Percentiles rank a stretch among this genome's conserved stretches.
Evolutionary conservation across 768 basidiomycete species (phyloP).

Genomic region (Inosperma sp.): DNA sequence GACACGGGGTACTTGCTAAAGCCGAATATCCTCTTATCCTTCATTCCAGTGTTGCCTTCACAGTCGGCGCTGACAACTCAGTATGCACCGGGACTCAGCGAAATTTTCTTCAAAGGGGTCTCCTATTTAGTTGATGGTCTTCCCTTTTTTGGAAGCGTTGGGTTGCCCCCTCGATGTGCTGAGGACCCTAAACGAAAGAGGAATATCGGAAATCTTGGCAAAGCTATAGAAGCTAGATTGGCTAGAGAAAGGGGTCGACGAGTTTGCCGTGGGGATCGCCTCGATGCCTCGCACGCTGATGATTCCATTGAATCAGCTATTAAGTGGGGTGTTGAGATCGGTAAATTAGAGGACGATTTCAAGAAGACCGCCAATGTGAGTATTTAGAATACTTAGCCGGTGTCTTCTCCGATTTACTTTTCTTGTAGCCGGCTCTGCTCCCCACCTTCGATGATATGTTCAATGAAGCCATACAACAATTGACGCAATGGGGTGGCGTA

Average conservation of each 20-base stretch:
- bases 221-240: conserved; percentile 60
- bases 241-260: conserved; percentile 60
- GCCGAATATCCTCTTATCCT: conserved; percentile 54
- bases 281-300: conserved; percentile 40
- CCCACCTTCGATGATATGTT: conserved; percentile 67
- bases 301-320: conserved; percentile 58
- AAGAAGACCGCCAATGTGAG: conserved; percentile 52
- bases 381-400: conserved; percentile 13
- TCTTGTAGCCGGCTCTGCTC: conserved; percentile 49
- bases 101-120: conserved; percentile 34
- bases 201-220: conserved; percentile 71
- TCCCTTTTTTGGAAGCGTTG: conserved; percentile 73
- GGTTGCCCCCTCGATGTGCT: conserved; percentile 68
- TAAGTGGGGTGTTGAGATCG: conserved; percentile 69
- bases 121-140: conserved; percentile 56
- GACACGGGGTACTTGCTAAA: conserved; percentile 63
- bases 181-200: conserved; percentile 73
- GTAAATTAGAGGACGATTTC: conserved; percentile 51
- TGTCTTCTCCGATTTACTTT: conserved; percentile 16
- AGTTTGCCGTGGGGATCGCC: conserved; percentile 54
- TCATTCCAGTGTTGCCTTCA: conserved; percentile 39
- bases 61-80: conserved; percentile 38
- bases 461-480: conserved; percentile 72
- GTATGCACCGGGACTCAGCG: conserved; percentile 29
- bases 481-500: conserved; percentile 70